Conservation (phyloP, 192 early-diverging fungal species). For the Phlyctochytrium arcticum region DNA sequence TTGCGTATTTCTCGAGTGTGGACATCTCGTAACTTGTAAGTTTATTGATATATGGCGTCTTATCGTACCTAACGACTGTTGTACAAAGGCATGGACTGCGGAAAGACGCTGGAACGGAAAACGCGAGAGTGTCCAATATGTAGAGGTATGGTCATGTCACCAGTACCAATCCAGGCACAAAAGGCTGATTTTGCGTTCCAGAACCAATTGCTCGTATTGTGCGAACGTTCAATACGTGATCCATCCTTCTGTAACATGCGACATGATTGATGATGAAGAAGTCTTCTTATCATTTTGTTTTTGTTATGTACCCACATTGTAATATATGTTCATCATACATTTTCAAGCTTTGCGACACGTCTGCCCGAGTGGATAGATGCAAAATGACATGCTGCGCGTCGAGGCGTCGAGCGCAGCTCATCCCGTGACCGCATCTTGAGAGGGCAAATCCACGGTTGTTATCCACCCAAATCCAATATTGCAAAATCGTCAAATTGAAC, state of each 20-base stretch:
- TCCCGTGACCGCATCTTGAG: too few species aligned
- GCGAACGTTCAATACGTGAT: conserved; percentile 17
- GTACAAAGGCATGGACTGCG: conserved; percentile 60
- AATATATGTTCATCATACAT: too few species aligned
- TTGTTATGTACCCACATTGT: too few species aligned
- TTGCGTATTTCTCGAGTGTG: conserved; percentile 81
- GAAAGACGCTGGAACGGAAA: conserved; percentile 42
- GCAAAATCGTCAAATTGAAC: too few species aligned
- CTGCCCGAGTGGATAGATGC: too few species aligned
- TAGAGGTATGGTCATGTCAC: conserved; percentile 28
- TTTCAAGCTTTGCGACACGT: too few species aligned
- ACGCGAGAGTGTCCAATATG: conserved; percentile 80
- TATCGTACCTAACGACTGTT: neutral
- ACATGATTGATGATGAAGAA: too few species aligned
- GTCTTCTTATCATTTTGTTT: too few species aligned
- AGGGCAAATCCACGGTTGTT: too few species aligned
- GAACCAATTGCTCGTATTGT: conserved; percentile 15
- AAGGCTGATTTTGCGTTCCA: neutral
- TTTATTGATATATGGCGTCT: neutral
- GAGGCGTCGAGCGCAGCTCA: too few species aligned
- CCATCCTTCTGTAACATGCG: neutral
- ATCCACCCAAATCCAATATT: too few species aligned
- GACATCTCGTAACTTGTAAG: conserved; percentile 74
- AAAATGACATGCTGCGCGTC: too few species aligned
- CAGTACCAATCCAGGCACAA: neutral